phyloP scores from a whole-genome alignment of 2,329 filamentous ascomycete species.

The Alternaria hordeiaustralica region DNA sequence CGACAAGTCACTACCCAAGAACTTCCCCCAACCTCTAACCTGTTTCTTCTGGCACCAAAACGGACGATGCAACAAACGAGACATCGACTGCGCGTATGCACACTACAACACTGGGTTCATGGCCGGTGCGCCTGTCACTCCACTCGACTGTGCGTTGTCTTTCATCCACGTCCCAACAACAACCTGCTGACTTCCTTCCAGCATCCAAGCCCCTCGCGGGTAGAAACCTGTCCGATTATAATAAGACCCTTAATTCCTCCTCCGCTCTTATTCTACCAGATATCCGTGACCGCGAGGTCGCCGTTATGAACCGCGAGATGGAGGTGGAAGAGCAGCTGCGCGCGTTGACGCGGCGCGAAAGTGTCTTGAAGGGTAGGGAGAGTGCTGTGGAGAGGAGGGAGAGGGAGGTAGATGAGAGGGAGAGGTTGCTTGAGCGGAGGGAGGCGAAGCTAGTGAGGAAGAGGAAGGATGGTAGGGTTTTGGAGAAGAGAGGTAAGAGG shows the following conservation, averaged over 20 bases:
- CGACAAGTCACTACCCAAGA: constrained; percentile 8
- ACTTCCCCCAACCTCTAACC: constrained; percentile 11
- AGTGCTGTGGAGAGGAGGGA: neutral
- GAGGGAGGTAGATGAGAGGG: neutral
- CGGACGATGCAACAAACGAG: constrained; percentile 10
- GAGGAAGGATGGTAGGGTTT: neutral
- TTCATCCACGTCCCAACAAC: neutral
- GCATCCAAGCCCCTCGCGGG: neutral
- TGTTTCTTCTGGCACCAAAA: constrained; percentile 19
- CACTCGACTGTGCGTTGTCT: neutral
- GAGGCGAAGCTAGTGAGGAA: neutral
- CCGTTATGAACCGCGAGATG: neutral
- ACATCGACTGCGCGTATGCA: constrained; percentile 7
- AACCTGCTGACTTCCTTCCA: neutral
- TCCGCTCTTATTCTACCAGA: neutral
- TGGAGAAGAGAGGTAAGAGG: neutral
- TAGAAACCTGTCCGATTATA: neutral
- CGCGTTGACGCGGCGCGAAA: neutral
- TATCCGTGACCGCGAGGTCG: neutral
- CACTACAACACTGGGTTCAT: constrained; percentile 5
- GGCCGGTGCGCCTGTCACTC: neutral
- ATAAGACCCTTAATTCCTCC: neutral
- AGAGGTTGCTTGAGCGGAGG: neutral
- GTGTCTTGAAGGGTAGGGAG: neutral
- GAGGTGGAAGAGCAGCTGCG: neutral